phyloP scores from a whole-genome alignment of 306 rosid genomes.

The Dryas octopetala region DNA sequence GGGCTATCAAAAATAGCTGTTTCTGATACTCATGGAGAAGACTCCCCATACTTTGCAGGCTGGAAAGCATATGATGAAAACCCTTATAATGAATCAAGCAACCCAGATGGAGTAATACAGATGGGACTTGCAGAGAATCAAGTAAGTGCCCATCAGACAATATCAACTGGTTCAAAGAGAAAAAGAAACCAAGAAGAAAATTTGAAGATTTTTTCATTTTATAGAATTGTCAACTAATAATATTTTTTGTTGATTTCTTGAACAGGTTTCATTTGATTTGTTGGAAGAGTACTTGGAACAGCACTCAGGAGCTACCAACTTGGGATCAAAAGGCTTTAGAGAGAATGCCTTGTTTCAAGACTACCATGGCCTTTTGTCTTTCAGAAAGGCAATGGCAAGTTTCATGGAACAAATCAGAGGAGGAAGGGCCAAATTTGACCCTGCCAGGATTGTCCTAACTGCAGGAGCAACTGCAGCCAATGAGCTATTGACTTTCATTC shows the following conservation, averaged over 20 bases:
- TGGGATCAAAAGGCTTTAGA: constrained; percentile 64
- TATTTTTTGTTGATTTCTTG: background rate
- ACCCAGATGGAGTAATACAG: constrained; percentile 81
- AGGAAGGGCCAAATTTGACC: constrained; percentile 66
- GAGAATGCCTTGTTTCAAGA: constrained; percentile 95
- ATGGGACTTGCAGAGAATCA: constrained; percentile 98
- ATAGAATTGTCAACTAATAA: background rate
- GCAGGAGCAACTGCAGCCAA: constrained; percentile 99
- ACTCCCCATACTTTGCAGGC: constrained; percentile 94
- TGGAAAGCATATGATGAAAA: constrained; percentile 94
- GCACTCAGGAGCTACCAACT: constrained; percentile 48
- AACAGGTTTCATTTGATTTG: constrained; percentile 88
- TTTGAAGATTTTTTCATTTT: background rate
- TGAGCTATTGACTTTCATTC: constrained; percentile 82
- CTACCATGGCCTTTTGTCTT: constrained; percentile 77
- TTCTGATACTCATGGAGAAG: constrained; percentile 92
- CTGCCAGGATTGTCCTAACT: constrained; percentile 68
- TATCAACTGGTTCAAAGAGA: background rate
- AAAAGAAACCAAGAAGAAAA: background rate
- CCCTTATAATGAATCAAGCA: constrained; percentile 66
- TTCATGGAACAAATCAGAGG: constrained; percentile 87
- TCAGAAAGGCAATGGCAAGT: constrained; percentile 86
- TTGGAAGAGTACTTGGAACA: constrained; percentile 68
- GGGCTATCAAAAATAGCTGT: constrained; percentile 67
- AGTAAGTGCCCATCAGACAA: constrained; percentile 41